phyloP scores from a whole-genome alignment of 2,329 filamentous ascomycete species.

The Sarocladium strictum region DNA sequence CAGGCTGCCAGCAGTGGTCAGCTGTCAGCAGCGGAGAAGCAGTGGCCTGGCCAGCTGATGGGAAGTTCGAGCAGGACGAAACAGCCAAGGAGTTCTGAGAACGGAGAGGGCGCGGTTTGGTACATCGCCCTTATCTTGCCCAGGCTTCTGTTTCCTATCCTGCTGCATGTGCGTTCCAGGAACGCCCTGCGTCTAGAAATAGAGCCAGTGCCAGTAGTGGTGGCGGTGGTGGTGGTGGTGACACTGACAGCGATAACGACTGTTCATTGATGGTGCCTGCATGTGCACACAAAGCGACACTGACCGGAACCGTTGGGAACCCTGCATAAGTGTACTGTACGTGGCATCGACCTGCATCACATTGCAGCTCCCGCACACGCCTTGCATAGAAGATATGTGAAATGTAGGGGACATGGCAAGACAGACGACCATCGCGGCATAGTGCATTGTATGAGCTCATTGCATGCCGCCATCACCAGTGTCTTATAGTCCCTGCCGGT shows the following conservation, averaged over 20 bases:
- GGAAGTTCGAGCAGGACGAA: neutral
- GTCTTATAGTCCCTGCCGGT: too few relatives aligned
- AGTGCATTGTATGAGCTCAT: too few relatives aligned
- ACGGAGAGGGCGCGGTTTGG: neutral
- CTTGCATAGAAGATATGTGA: neutral
- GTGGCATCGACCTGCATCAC: neutral
- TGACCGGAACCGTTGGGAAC: too few relatives aligned
- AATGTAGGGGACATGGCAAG: neutral
- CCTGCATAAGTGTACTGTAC: neutral
- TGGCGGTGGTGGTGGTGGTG: too few relatives aligned
- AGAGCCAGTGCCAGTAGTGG: too few relatives aligned
- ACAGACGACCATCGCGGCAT: neutral
- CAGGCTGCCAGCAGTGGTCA: neutral
- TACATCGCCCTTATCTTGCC: neutral
- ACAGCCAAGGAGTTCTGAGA: slow-evolving; percentile 1
- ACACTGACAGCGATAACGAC: too few relatives aligned
- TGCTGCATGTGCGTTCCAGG: neutral
- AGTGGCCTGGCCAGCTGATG: too few relatives aligned
- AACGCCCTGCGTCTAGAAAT: too few relatives aligned
- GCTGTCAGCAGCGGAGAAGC: too few relatives aligned
- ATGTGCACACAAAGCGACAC: too few relatives aligned
- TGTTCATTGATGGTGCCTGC: too few relatives aligned
- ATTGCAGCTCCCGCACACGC: neutral
- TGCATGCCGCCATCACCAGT: too few relatives aligned
- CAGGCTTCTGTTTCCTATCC: neutral